Percentiles rank a stretch among this genome's conserved stretches.
Evolutionary conservation across 768 basidiomycete species (phyloP).

Genomic region (Auriscalpium vulgare): DNA sequence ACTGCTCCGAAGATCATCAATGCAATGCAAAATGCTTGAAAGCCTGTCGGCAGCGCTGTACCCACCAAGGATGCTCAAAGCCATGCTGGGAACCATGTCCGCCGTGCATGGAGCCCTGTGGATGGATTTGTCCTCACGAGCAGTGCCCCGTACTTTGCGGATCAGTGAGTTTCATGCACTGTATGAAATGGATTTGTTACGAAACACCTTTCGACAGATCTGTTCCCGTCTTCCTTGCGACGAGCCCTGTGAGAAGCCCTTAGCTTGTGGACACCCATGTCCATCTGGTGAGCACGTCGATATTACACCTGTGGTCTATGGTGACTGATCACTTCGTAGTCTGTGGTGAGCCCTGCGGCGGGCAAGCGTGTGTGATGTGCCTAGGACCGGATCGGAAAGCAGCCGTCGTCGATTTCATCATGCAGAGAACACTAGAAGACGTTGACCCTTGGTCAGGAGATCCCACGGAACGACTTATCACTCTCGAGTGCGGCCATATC

Average conservation of each 20-base stretch:
- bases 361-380: slow-evolving; percentile 27
- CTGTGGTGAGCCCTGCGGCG: slow-evolving; percentile 29
- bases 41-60: slow-evolving; percentile 21
- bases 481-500: slow-evolving; percentile 27
- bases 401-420: slow-evolving; percentile 30
- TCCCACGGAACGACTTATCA: slow-evolving; percentile 21
- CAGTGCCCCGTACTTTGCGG: slow-evolving; percentile 28
- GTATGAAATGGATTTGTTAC: neutral
- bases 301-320: neutral
- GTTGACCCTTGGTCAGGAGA: slow-evolving; percentile 21
- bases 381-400: slow-evolving; percentile 15
- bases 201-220: slow-evolving; percentile 16
- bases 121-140: slow-evolving; percentile 27
- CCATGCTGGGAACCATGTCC: slow-evolving; percentile 25
- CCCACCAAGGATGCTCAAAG: slow-evolving; percentile 21
- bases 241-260: slow-evolving; percentile 19
- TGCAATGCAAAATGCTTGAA: slow-evolving; percentile 22
- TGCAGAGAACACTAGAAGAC: slow-evolving; percentile 22
- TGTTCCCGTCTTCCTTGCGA: slow-evolving; percentile 33
- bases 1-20: slow-evolving; percentile 21
- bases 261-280: slow-evolving; percentile 30
- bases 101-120: slow-evolving; percentile 28
- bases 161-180: slow-evolving; percentile 21
- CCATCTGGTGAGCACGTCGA: slow-evolving; percentile 24
- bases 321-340: slow-evolving; percentile 17